These are phyloP conservation scores for Russula abietina DNA, from an alignment of 768 basidiomycete genomes.

Conservation along the genomic window DNA sequence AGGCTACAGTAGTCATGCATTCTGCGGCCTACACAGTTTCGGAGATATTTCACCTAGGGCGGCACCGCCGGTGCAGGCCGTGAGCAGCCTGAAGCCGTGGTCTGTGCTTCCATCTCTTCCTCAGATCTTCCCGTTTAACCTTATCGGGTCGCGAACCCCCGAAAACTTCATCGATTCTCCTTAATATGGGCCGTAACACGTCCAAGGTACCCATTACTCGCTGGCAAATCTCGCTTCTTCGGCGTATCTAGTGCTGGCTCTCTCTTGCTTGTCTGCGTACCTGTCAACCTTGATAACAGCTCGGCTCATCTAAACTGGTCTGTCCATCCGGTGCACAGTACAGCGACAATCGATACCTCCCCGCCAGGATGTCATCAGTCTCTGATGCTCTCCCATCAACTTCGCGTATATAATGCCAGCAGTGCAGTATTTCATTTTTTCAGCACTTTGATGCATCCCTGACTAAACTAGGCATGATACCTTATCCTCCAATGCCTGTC, in stretches of 20 bases:
- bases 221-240: conserved; percentile 15
- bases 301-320: background rate
- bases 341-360: conserved; percentile 1
- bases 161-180: conserved; percentile 6
- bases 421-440: background rate
- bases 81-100: conserved; percentile 1
- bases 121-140: conserved; percentile 13
- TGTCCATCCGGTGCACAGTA: background rate
- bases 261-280: background rate
- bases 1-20: no score
- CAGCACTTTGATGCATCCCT: background rate
- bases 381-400: background rate
- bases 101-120: background rate
- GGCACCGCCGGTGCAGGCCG: background rate
- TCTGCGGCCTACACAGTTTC: background rate
- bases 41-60: background rate
- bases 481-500: conserved; percentile 9
- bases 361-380: background rate
- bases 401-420: conserved; percentile 13
- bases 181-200: background rate
- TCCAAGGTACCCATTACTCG: conserved; percentile 1
- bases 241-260: background rate
- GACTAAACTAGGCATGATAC: conserved; percentile 1
- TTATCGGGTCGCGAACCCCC: conserved; percentile 14
- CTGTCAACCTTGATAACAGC: conserved; percentile 18